A percentile compares a stretch with the other conserved stretches of the same genome.
Evolutionary conservation across 257 asterid genomes (phyloP).

Genomic region (Lantana camara): DNA sequence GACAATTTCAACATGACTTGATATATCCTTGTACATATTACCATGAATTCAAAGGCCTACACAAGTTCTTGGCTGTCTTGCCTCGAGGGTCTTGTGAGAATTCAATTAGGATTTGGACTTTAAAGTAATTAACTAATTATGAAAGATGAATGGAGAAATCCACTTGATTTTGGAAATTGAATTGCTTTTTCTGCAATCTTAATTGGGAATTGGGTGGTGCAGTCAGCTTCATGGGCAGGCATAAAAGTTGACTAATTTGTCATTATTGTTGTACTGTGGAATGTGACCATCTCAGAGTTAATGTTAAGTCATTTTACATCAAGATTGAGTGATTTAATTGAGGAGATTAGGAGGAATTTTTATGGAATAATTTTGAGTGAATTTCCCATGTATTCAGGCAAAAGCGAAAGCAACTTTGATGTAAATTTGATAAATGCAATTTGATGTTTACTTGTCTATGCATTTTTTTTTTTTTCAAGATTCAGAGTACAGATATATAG

Average conservation of each 20-base stretch:
- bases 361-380: too few relatives aligned
- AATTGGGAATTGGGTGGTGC: background rate
- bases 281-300: background rate
- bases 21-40: too few relatives aligned
- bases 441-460: too few relatives aligned
- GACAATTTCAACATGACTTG: background rate
- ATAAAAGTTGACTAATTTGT: constrained; percentile 13
- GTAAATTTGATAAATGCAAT: too few relatives aligned
- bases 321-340: background rate
- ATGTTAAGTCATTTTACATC: background rate
- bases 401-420: too few relatives aligned
- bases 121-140: background rate
- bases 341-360: background rate
- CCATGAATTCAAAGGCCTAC: too few relatives aligned
- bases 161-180: constrained; percentile 18
- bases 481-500: too few relatives aligned
- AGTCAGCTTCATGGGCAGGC: constrained; percentile 7
- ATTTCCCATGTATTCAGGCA: too few relatives aligned
- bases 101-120: background rate
- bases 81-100: background rate
- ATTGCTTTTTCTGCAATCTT: background rate
- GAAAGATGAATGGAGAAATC: background rate
- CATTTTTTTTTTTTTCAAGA: too few relatives aligned
- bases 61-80: too few relatives aligned
- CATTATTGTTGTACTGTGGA: background rate